Percentiles rank a stretch among this genome's conserved stretches.
These are phyloP conservation scores for Colletotrichum sp. DNA, from an alignment of 2,329 filamentous ascomycete genomes.

Conservation along the genomic window DNA sequence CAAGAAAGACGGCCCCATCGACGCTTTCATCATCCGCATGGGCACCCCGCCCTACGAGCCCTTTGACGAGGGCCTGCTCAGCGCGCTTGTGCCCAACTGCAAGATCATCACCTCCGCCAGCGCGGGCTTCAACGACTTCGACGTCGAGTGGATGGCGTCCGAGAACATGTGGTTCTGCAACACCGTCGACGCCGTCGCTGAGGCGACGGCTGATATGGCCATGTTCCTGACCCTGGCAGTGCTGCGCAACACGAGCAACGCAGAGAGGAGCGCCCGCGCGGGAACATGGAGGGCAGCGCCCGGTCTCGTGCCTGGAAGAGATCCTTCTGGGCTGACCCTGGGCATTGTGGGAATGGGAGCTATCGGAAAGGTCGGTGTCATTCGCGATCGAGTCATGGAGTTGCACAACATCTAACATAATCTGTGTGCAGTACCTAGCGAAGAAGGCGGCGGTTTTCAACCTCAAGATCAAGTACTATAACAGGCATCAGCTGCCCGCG, in stretches of 20 bases:
- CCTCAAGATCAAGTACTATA: conserved; percentile 48
- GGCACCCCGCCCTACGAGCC: conserved; percentile 52
- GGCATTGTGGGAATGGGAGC: conserved; percentile 53
- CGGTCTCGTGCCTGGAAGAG: conserved; percentile 18
- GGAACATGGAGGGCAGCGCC: conserved; percentile 40
- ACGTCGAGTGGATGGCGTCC: conserved; percentile 44
- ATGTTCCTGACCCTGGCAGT: conserved; percentile 35
- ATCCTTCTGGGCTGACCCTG: conserved; percentile 34
- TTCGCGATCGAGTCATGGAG: background rate
- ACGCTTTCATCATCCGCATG: conserved; percentile 54
- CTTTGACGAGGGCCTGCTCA: conserved; percentile 49
- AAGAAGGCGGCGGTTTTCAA: conserved; percentile 44
- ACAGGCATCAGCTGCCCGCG: conserved; percentile 36
- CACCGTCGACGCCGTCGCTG: conserved; percentile 53
- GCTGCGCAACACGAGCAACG: conserved; percentile 47
- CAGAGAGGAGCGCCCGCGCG: conserved; percentile 37
- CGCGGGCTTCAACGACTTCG: conserved; percentile 53
- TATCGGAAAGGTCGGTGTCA: conserved; percentile 42
- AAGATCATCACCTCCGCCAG: conserved; percentile 50
- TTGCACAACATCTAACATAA: background rate
- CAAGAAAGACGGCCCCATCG: conserved; percentile 41
- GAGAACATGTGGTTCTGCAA: conserved; percentile 58
- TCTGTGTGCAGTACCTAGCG: conserved; percentile 33
- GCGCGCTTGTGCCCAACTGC: conserved; percentile 41
- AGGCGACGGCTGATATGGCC: conserved; percentile 57